phyloP scores from a whole-genome alignment of 192 early-diverging fungal species.

The Coemansia guatemalensis region DNA sequence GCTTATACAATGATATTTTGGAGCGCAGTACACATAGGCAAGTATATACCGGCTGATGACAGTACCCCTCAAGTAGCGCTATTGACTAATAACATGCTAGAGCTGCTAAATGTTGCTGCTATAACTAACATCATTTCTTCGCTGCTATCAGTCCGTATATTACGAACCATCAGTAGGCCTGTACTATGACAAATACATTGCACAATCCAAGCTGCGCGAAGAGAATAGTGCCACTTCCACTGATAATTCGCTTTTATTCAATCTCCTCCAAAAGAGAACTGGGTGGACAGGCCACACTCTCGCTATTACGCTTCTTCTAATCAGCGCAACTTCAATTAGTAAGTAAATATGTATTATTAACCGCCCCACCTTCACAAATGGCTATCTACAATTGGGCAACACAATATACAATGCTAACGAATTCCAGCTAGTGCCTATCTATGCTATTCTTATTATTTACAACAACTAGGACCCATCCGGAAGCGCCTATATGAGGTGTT shows the following conservation, averaged over 20 bases:
- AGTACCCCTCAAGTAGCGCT: not conserved
- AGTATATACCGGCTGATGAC: not conserved
- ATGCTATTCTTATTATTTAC: not conserved
- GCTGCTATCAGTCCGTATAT: no score
- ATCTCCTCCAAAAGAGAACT: constrained; percentile 24
- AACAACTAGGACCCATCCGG: constrained; percentile 50
- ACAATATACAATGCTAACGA: not conserved
- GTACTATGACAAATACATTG: constrained; percentile 30
- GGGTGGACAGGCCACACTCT: constrained; percentile 74
- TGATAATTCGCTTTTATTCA: constrained; percentile 20
- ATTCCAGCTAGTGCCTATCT: not conserved
- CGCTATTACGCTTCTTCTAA: constrained; percentile 59
- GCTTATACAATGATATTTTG: constrained; percentile 68
- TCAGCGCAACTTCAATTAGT: constrained; percentile 58
- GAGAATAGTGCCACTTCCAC: constrained; percentile 13
- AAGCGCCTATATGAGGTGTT: constrained; percentile 70
- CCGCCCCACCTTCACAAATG: not conserved
- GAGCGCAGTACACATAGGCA: constrained; percentile 60
- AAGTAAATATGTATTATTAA: constrained; percentile 8
- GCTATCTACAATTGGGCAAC: no score
- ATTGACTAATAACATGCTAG: no score
- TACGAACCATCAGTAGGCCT: constrained; percentile 11
- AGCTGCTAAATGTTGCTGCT: not conserved
- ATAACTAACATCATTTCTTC: no score
- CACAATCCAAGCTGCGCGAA: constrained; percentile 13